Evolutionary conservation across 2,329 filamentous ascomycete species (phyloP), one percentile per base, ranked within the genome.

Genomic region (Venturia nashicola): DNA sequence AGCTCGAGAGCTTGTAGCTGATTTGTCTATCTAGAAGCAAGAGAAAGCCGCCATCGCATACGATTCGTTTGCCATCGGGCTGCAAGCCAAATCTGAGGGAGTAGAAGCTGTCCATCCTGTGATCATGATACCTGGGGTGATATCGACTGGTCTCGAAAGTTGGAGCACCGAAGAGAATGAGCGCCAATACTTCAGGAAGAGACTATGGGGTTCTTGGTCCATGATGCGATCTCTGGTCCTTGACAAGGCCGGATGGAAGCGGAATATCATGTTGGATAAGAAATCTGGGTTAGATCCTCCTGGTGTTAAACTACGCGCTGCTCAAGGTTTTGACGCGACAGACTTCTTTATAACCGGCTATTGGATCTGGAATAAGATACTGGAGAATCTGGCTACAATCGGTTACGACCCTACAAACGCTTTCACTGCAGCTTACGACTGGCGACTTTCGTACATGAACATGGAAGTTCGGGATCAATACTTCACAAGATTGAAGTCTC

Each of bases 291-390:
- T 99, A 27, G 94, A 99, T 73, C 94, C 94, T 1, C 90, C 91
- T 0, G 86, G 87, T 14, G 85, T 97, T 70, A 97, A 97, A 77
- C 77, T 99, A 23, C 86, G 94, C 44, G 91, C 94, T 9, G 92
- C 94, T 0, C 94, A 97, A 73, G 94, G 94, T 1, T 99, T 99
- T 70, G 94, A 99, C 75, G 94, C 94, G 2, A 92, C 94, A 12
- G 94, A 99, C 76, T 99, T 99, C 78, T 94, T 95, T 75, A 86
- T 87, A 68, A 86, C 84, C 1, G 85, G 86, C 5, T 99, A 99
- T 76, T 99, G 94, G 94, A 97, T 99, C 66, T 97, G 92, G 92
- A 97, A 90, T 77, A 97, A 97, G 77, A 97, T 99, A 66, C 81
- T 99, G 61, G 94, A 99, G 76, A 99, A 99, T 71, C 80, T 99